Percentiles rank a stretch among this genome's conserved stretches.
phyloP scores from a whole-genome alignment of 1,139 yeast species.

The Scheffersomyces insectosa region DNA sequence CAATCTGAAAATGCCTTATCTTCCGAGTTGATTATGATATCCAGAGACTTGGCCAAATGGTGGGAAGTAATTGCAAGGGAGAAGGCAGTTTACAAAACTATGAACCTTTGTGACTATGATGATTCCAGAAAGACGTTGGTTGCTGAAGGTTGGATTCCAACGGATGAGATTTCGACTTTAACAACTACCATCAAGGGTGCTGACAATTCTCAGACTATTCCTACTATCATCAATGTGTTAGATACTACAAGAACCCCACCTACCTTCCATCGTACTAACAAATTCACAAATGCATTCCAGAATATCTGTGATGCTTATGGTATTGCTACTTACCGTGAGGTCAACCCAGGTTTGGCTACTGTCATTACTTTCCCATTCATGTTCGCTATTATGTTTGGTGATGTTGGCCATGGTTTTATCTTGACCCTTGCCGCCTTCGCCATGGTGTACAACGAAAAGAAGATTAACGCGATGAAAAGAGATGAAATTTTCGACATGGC shows the following conservation, averaged over 20 bases:
- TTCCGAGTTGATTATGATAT: conserved; percentile 71
- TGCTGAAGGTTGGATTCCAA: conserved; percentile 83
- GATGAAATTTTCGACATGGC: conserved; percentile 99
- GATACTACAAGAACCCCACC: conserved; percentile 88
- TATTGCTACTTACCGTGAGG: conserved; percentile 89
- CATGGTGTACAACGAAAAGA: conserved; percentile 68
- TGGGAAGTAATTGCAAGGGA: conserved; percentile 69
- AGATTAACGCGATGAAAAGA: conserved; percentile 64
- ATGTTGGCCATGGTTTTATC: conserved; percentile 91
- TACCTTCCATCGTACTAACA: conserved; percentile 87
- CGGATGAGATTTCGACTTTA: conserved; percentile 49
- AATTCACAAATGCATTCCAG: conserved; percentile 91
- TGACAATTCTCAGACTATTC: conserved; percentile 40
- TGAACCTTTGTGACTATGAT: conserved; percentile 70
- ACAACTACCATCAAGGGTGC: conserved; percentile 33
- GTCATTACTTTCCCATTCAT: conserved; percentile 95
- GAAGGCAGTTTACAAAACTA: conserved; percentile 64
- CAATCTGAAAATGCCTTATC: conserved; percentile 58
- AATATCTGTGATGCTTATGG: conserved; percentile 95
- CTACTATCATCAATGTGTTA: conserved; percentile 78
- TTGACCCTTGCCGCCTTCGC: conserved; percentile 70
- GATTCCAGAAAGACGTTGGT: conserved; percentile 62
- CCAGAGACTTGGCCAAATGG: conserved; percentile 72
- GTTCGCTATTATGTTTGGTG: conserved; percentile 99
- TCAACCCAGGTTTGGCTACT: conserved; percentile 94